phyloP scores from a whole-genome alignment of 257 asterid species.

The Ocimum tenuiflorum region DNA sequence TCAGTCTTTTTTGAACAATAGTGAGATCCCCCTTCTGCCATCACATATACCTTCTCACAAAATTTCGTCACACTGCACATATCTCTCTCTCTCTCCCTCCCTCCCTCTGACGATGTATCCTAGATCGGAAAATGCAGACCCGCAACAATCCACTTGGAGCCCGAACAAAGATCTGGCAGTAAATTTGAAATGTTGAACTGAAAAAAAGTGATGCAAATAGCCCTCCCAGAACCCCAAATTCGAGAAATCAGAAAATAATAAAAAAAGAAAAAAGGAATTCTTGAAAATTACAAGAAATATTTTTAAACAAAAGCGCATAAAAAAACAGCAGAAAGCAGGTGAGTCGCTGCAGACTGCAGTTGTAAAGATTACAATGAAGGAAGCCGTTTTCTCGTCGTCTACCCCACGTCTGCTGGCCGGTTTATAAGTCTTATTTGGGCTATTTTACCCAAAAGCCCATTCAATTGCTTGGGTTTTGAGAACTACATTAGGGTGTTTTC shows the following conservation, averaged over 20 bases:
- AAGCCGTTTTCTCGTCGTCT: conserved; percentile 52
- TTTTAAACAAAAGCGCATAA: not conserved
- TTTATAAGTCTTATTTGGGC: not conserved
- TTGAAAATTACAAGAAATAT: not conserved
- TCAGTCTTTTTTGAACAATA: conserved; percentile 73
- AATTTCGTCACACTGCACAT: conserved; percentile 56
- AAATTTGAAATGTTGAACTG: conserved; percentile 7
- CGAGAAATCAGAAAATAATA: not conserved
- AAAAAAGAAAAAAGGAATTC: not conserved
- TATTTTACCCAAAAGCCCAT: conserved; percentile 12
- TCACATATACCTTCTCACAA: conserved; percentile 50
- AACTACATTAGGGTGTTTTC: not conserved
- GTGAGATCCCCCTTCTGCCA: conserved; percentile 78
- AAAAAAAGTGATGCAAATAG: not conserved
- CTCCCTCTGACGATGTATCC: not conserved
- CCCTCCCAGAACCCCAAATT: conserved; percentile 10
- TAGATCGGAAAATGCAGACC: conserved; percentile 19
- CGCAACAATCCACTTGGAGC: not conserved
- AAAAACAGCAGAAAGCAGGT: not conserved
- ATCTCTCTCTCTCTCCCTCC: conserved; percentile 11
- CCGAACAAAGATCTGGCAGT: conserved; percentile 18
- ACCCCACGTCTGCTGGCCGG: conserved; percentile 21
- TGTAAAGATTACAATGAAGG: conserved; percentile 33
- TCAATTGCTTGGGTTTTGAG: not conserved
- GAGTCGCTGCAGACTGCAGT: conserved; percentile 40